These are phyloP conservation scores for Candida endomychidarum DNA, from an alignment of 805 yeast genomes.

Conservation along the genomic window DNA sequence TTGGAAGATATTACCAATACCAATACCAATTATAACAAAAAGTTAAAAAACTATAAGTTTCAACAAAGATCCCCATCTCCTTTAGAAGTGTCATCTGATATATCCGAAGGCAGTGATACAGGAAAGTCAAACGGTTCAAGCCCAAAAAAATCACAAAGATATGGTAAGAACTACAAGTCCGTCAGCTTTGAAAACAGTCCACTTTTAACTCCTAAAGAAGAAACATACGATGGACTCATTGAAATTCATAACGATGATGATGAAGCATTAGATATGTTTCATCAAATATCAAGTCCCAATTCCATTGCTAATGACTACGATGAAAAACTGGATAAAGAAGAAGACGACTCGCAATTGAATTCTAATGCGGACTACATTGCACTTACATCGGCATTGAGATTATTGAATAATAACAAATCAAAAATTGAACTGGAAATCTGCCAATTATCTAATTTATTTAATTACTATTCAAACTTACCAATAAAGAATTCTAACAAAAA, in stretches of 20 bases:
- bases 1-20: conserved; percentile 40
- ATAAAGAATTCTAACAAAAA: not conserved
- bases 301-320: not conserved
- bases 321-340: not conserved
- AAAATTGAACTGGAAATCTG: conserved; percentile 30
- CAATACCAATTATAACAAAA: conserved; percentile 22
- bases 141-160: conserved; percentile 3
- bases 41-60: conserved; percentile 10
- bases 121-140: conserved; percentile 4
- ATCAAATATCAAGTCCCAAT: not conserved
- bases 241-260: conserved; percentile 5
- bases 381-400: conserved; percentile 31
- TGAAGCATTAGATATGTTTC: not conserved
- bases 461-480: conserved; percentile 14
- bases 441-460: conserved; percentile 30
- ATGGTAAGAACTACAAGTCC: conserved; percentile 6
- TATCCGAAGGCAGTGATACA: conserved; percentile 13
- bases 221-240: conserved; percentile 30
- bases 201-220: conserved; percentile 43
- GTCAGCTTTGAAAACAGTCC: conserved; percentile 23
- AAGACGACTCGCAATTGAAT: not conserved
- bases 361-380: conserved; percentile 38
- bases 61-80: conserved; percentile 24
- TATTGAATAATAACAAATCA: conserved; percentile 23
- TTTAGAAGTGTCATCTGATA: conserved; percentile 11